A percentile compares a stretch with the other conserved stretches of the same genome.
Conservation (phyloP, 2,329 filamentous ascomycete species). For the Penicillium sp. region DNA sequence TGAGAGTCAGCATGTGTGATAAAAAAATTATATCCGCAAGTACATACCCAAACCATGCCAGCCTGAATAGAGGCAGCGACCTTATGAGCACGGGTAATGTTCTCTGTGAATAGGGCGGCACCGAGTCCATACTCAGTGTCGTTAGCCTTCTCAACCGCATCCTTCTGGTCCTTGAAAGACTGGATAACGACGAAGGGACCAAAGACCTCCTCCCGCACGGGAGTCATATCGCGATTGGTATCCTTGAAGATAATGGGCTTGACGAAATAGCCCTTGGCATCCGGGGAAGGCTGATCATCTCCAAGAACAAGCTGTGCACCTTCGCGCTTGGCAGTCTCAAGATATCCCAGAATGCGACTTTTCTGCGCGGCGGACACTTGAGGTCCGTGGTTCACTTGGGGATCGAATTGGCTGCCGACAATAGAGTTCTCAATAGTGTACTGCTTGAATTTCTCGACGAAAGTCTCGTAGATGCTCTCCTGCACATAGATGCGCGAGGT, state of each 20-base stretch:
- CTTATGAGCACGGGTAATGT: constrained; percentile 34
- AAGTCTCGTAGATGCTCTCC: constrained; percentile 38
- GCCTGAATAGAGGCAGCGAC: constrained; percentile 36
- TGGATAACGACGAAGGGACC: constrained; percentile 39
- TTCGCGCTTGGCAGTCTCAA: constrained; percentile 31
- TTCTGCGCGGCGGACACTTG: constrained; percentile 10
- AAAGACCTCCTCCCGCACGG: constrained; percentile 40
- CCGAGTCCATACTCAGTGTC: constrained; percentile 40
- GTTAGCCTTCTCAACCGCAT: constrained; percentile 35
- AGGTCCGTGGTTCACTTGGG: constrained; percentile 11
- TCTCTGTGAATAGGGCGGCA: constrained; percentile 36
- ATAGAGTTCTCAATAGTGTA: constrained; percentile 2
- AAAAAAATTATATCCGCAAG: constrained; percentile 24
- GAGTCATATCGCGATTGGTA: constrained; percentile 29
- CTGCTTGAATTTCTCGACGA: constrained; percentile 32
- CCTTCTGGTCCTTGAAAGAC: constrained; percentile 34
- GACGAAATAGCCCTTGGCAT: constrained; percentile 20
- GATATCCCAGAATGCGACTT: constrained; percentile 12
- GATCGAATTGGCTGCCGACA: constrained; percentile 3
- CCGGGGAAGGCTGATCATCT: constrained; percentile 13
- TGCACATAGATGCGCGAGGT: constrained; percentile 66
- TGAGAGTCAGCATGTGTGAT: neutral
- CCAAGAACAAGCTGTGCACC: constrained; percentile 34
- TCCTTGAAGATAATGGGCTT: constrained; percentile 28
- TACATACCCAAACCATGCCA: constrained; percentile 41